A percentile compares a stretch with the other conserved stretches of the same genome.
These are phyloP conservation scores for Fusarium ambrosium DNA, from an alignment of 2,329 filamentous ascomycete genomes.

Conservation along the genomic window DNA sequence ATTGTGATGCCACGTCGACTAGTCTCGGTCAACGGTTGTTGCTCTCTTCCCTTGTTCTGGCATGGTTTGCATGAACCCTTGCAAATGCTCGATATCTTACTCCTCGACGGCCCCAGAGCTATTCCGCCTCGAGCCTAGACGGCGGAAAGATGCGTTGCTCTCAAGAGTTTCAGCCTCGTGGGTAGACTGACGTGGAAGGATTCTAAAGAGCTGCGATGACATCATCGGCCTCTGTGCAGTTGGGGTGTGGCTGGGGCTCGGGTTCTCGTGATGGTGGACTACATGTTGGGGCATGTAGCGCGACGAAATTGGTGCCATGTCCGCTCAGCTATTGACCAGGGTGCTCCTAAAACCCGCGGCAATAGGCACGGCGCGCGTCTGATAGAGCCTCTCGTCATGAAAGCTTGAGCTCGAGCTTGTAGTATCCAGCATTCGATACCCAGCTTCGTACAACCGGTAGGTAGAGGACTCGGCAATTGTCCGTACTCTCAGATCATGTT, in stretches of 20 bases:
- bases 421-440: not conserved
- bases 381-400: conserved; percentile 4
- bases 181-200: conserved; percentile 44
- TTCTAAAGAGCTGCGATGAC: conserved; percentile 37
- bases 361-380: conserved; percentile 20
- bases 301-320: conserved; percentile 28
- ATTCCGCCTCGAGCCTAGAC: not conserved
- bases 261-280: conserved; percentile 25
- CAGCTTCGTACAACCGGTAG: not conserved
- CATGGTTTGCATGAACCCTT: conserved; percentile 14
- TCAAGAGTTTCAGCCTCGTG: conserved; percentile 45
- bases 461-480: conserved; percentile 27
- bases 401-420: conserved; percentile 2
- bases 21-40: conserved; percentile 23
- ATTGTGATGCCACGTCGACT: conserved; percentile 45
- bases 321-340: conserved; percentile 29
- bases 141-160: conserved; percentile 11
- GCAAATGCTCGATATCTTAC: conserved; percentile 18
- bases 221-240: conserved; percentile 32
- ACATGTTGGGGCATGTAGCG: conserved; percentile 24
- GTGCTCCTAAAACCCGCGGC: conserved; percentile 13
- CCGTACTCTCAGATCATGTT: conserved; percentile 18
- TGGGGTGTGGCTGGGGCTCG: conserved; percentile 29
- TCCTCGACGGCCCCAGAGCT: conserved; percentile 5
- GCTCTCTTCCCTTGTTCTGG: conserved; percentile 23